Base-by-base conservation (phyloP, 306 rosid genomes). In the Cucurbita maxima region DNA sequence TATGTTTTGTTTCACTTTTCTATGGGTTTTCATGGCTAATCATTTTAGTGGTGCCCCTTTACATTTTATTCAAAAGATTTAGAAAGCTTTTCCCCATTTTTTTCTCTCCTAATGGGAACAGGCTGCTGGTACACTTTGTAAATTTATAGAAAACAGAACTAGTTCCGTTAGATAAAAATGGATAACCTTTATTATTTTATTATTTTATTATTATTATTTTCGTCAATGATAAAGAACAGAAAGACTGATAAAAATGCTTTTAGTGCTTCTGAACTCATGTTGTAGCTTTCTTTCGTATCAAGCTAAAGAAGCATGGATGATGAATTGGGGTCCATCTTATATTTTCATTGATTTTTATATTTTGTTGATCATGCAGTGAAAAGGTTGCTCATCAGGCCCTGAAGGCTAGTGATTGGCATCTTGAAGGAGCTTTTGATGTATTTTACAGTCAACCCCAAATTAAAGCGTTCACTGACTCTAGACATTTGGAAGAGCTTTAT, bases 351-450 rank as follows among this genome's bases (percentile, higher is more conserved):
- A 30, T 25, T 45, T 45, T 7, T 44, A 22, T 30, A 70, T 30
- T 50, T 47, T 63, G 48, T 43, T 15, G 48, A 36, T 63, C 22
- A 44, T 75, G 78, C 97, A 95, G 99, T 79, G 99, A 95, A 83
- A 95, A 88, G 81, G 80, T 79, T 71, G 97, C 97, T 38, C 78
- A 80, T 74, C 99, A 95, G 84, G 83, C 88, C 76, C 75, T 95
- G 81, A 95, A 95, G 85, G 84, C 92, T 51, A 88, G 96, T 71
- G 99, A 95, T 81, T 95, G 99, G 99, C 84, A 95, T 82, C 92
- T 95, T 82, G 99, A 95, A 88, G 96, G 96, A 82, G 97, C 99
- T 50, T 89, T 95, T 85, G 99, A 95, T 83, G 83, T 81, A 73
- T 95, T 95, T 84, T 95, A 95, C 82, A 95, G 90, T 83, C 99